Percentiles rank a stretch among this genome's conserved stretches.
These are phyloP conservation scores for Clarireedia monteithiana DNA, from an alignment of 2,329 filamentous ascomycete species.

Conservation along the genomic window DNA sequence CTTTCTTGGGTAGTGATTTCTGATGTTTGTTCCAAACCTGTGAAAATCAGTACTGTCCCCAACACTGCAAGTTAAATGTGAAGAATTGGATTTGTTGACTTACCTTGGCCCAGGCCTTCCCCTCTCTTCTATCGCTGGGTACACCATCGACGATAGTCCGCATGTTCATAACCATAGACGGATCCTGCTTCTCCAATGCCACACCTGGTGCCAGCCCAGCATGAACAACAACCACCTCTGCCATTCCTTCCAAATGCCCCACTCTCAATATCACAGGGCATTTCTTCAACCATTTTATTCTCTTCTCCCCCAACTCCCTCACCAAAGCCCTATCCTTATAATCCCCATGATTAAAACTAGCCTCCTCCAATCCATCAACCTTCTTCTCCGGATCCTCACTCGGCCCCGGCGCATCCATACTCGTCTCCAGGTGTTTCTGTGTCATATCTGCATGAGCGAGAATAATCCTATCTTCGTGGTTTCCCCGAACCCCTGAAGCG, in stretches of 20 bases:
- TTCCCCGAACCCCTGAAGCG: constrained; percentile 80
- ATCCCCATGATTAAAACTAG: constrained; percentile 23
- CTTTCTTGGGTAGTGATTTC: constrained; percentile 25
- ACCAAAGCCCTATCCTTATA: constrained; percentile 24
- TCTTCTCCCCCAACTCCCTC: constrained; percentile 34
- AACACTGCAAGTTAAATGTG: background rate
- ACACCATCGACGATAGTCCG: constrained; percentile 42
- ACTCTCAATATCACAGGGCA: constrained; percentile 74
- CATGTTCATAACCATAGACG: constrained; percentile 87
- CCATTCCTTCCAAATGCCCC: constrained; percentile 51
- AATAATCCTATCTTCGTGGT: constrained; percentile 86
- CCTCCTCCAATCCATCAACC: constrained; percentile 21
- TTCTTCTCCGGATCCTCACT: constrained; percentile 25
- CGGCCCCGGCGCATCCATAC: constrained; percentile 17
- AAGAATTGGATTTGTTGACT: background rate
- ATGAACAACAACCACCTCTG: constrained; percentile 71
- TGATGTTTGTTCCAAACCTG: constrained; percentile 50
- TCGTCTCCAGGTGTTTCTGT: constrained; percentile 25
- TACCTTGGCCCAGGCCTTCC: constrained; percentile 28
- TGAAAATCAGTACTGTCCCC: constrained; percentile 12
- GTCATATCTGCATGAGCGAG: constrained; percentile 44
- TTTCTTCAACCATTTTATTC: constrained; percentile 59
- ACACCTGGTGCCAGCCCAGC: constrained; percentile 76
- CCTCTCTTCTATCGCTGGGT: constrained; percentile 23
- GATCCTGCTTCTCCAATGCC: constrained; percentile 61